These are phyloP conservation scores for Elaeis oleifera DNA, from an alignment of 202 grass and related monocot genomes.

Conservation along the genomic window DNA sequence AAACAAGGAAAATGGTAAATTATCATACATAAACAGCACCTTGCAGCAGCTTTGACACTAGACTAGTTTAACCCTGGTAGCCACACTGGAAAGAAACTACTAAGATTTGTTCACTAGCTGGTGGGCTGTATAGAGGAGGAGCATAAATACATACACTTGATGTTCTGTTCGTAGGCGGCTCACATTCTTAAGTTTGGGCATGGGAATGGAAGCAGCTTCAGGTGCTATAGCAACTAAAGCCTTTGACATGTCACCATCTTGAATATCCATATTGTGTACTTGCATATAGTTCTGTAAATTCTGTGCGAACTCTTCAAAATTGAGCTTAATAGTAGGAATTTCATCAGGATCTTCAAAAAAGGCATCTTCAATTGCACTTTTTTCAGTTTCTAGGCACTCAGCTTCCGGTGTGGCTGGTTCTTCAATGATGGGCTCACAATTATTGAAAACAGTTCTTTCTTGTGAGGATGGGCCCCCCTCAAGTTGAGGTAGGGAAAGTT, in stretches of 20 bases:
- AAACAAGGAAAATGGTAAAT: background rate
- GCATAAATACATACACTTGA: conserved; percentile 54
- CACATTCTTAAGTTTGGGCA: conserved; percentile 75
- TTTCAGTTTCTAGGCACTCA: conserved; percentile 38
- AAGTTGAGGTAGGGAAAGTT: conserved; percentile 23
- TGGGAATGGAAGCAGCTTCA: conserved; percentile 66
- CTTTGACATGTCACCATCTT: conserved; percentile 59
- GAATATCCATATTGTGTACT: conserved; percentile 54
- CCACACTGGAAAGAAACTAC: too few species aligned
- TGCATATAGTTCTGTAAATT: conserved; percentile 76
- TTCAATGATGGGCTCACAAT: conserved; percentile 63
- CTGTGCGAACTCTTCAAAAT: conserved; percentile 70
- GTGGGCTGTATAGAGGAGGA: too few species aligned
- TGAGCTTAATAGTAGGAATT: conserved; percentile 74
- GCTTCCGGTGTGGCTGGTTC: conserved; percentile 75
- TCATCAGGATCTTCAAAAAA: conserved; percentile 65
- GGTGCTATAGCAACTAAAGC: conserved; percentile 56
- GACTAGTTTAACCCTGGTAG: background rate
- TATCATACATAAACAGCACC: background rate
- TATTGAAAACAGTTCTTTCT: conserved; percentile 17
- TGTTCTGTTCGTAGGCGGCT: conserved; percentile 78
- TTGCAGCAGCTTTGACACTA: background rate
- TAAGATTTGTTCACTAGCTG: too few species aligned
- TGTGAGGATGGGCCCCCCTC: conserved; percentile 23
- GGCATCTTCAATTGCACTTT: conserved; percentile 62